Conservation (phyloP, 768 basidiomycete species). For the Leccinellum rugosiceps region DNA sequence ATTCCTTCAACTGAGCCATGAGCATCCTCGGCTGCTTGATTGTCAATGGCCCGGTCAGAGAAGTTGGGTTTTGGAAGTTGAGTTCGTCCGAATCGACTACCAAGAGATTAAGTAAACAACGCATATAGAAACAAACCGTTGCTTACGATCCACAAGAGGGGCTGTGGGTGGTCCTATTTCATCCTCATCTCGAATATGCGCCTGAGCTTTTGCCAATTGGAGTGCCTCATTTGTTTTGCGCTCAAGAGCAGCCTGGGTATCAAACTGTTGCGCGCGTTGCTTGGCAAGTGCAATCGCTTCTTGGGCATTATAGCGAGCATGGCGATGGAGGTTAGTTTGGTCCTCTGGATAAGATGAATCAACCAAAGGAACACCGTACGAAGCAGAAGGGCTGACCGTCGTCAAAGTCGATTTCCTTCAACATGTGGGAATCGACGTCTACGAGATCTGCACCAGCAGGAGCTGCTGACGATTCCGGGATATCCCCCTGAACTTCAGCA, state of each 20-base stretch:
- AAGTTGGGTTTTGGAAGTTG: conserved; percentile 98
- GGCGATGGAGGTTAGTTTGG: conserved; percentile 76
- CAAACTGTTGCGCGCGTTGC: conserved; percentile 80
- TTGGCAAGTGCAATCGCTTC: conserved; percentile 80
- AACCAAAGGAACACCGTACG: neutral
- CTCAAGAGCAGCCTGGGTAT: conserved; percentile 75
- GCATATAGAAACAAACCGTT: neutral
- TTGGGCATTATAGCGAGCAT: conserved; percentile 87
- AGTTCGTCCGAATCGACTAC: conserved; percentile 94
- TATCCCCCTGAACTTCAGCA: conserved; percentile 69
- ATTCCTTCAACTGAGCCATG: conserved; percentile 96
- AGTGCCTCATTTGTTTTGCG: conserved; percentile 79
- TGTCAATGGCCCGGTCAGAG: conserved; percentile 76
- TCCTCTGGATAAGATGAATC: conserved; percentile 56
- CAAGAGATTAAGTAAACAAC: conserved; percentile 1
- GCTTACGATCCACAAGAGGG: conserved; percentile 72
- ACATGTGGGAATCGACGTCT: conserved; percentile 47
- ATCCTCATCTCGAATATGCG: conserved; percentile 41
- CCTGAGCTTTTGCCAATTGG: conserved; percentile 57
- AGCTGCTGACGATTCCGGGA: conserved; percentile 36
- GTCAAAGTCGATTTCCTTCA: conserved; percentile 87
- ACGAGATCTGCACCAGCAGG: conserved; percentile 59
- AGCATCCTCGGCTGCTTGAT: conserved; percentile 94
- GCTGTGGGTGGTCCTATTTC: conserved; percentile 35
- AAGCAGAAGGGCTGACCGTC: conserved; percentile 56